A percentile compares a stretch with the other conserved stretches of the same genome.
Evolutionary conservation across 805 yeast genomes (phyloP).

Genomic region (Lachancea fermentati): DNA sequence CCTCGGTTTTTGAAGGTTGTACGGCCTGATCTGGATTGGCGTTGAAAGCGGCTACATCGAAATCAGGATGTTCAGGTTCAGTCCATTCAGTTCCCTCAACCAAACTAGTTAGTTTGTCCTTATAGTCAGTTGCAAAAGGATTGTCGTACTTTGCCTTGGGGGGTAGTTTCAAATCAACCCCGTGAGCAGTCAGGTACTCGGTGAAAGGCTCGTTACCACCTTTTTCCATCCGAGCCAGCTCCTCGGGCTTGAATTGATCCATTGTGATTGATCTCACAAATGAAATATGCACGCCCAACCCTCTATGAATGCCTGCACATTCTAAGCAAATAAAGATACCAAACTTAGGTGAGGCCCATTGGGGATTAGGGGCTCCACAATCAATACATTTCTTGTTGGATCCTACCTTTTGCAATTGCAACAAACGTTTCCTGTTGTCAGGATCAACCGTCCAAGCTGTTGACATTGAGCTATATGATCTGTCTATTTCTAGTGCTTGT

Average conservation of each 20-base stretch:
- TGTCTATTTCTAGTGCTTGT: background rate
- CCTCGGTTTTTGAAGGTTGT: background rate
- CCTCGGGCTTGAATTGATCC: slow-evolving; percentile 97
- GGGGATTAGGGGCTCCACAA: slow-evolving; percentile 94
- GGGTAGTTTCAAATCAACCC: slow-evolving; percentile 58
- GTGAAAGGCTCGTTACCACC: slow-evolving; percentile 86
- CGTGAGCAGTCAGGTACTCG: slow-evolving; percentile 63
- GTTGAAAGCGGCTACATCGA: slow-evolving; percentile 24
- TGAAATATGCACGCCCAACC: slow-evolving; percentile 93
- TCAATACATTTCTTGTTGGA: slow-evolving; percentile 88
- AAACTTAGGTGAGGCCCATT: slow-evolving; percentile 98
- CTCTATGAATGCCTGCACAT: slow-evolving; percentile 95
- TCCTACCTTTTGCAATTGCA: slow-evolving; percentile 74
- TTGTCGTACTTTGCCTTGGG: slow-evolving; percentile 78
- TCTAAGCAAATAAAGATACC: slow-evolving; percentile 96
- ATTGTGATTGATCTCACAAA: slow-evolving; percentile 95
- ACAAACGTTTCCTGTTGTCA: slow-evolving; percentile 75
- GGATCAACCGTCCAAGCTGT: slow-evolving; percentile 89
- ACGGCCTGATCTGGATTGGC: slow-evolving; percentile 7
- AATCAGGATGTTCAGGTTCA: slow-evolving; percentile 53
- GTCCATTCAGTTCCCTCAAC: slow-evolving; percentile 69
- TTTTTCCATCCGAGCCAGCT: slow-evolving; percentile 80
- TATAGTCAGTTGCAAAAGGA: slow-evolving; percentile 91
- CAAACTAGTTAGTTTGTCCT: slow-evolving; percentile 67
- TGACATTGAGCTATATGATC: slow-evolving; percentile 30